A percentile compares a stretch with the other conserved stretches of the same genome.
These are phyloP conservation scores for Schizophyllum commune DNA, from an alignment of 1,284 basidiomycete species.

Conservation along the genomic window DNA sequence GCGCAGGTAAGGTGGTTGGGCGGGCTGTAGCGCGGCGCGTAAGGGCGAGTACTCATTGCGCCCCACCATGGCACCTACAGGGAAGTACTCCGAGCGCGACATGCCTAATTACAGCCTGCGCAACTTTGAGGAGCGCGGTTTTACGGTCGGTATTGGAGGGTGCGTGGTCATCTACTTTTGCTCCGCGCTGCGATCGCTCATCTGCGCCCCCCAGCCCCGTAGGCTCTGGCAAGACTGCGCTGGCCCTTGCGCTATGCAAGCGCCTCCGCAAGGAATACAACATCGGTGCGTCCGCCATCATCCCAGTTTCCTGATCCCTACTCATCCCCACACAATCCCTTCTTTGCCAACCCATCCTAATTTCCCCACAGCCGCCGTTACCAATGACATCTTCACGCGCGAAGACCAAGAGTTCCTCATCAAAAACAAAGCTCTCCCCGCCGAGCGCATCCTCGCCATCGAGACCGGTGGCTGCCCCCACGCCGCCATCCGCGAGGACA, in stretches of 20 bases:
- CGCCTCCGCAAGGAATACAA: constrained; percentile 80
- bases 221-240: constrained; percentile 95
- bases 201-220: constrained; percentile 58
- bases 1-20: constrained; percentile 51
- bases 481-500: constrained; percentile 95
- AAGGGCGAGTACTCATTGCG: background rate
- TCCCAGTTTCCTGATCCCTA: constrained; percentile 5
- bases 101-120: constrained; percentile 81
- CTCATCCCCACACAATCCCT: background rate
- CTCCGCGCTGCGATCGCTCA: background rate
- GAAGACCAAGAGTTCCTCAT: constrained; percentile 99
- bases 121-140: constrained; percentile 90
- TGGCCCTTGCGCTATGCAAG: constrained; percentile 90
- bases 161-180: constrained; percentile 22
- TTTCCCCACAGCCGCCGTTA: constrained; percentile 69
- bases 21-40: background rate
- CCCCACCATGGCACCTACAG: constrained; percentile 29
- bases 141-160: constrained; percentile 97
- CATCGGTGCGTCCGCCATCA: constrained; percentile 54
- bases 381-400: constrained; percentile 95
- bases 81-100: constrained; percentile 90
- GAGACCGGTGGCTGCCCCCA: constrained; percentile 97
- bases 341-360: no score
- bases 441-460: constrained; percentile 88
- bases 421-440: constrained; percentile 80